These are phyloP conservation scores for Scutellaria minor DNA, from an alignment of 257 asterid species.

Conservation along the genomic window DNA sequence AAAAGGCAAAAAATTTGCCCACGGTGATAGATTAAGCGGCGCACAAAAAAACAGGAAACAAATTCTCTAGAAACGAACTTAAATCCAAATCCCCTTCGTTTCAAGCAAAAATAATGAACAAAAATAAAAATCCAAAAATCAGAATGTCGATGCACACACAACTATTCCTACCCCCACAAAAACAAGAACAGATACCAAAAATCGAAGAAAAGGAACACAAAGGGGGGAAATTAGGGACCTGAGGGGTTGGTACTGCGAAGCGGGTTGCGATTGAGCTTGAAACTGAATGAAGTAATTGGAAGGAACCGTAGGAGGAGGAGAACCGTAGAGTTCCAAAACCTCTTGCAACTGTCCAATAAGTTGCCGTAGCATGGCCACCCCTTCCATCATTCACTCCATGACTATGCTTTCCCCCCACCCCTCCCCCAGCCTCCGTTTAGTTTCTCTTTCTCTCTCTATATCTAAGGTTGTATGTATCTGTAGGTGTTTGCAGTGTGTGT, in stretches of 20 bases:
- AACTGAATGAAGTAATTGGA: slow-evolving; percentile 60
- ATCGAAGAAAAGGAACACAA: neutral
- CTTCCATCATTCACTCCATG: slow-evolving; percentile 64
- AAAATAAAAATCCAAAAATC: neutral
- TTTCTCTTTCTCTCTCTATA: slow-evolving; percentile 22
- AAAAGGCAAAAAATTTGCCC: neutral
- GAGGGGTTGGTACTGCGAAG: slow-evolving; percentile 42
- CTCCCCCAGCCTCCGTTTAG: slow-evolving; percentile 30
- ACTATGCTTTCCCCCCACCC: slow-evolving; percentile 32
- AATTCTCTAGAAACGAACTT: neutral
- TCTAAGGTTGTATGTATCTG: slow-evolving; percentile 32
- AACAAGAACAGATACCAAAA: neutral
- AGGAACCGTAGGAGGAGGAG: slow-evolving; percentile 52
- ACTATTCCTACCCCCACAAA: neutral
- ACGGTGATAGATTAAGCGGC: slow-evolving; percentile 13
- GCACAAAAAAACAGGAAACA: neutral
- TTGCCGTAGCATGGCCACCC: slow-evolving; percentile 89
- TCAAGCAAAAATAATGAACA: neutral
- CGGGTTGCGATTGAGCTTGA: slow-evolving; percentile 47
- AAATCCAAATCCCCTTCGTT: slow-evolving; percentile 25
- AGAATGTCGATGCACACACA: neutral
- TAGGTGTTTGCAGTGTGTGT: slow-evolving; percentile 3
- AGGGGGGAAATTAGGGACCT: slow-evolving; percentile 48
- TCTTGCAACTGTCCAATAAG: slow-evolving; percentile 84
- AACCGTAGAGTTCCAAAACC: slow-evolving; percentile 69